Evolutionary conservation across 1,284 basidiomycete genomes (phyloP), one percentile per base, ranked within the genome.

Genomic region (Leucoagaricus sp.): DNA sequence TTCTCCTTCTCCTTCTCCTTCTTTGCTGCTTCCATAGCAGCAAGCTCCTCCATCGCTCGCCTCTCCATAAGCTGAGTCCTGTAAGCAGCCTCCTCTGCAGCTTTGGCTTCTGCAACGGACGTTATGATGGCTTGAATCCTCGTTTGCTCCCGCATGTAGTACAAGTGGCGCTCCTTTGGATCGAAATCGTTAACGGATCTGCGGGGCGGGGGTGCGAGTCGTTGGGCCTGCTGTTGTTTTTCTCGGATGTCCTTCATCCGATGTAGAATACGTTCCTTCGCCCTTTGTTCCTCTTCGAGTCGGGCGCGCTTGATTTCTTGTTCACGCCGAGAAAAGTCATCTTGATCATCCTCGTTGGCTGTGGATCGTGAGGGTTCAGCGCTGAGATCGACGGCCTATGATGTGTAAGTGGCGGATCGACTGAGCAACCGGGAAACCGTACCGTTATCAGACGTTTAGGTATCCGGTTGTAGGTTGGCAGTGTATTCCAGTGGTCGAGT

Each of bases 381-480:
- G 17, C 12, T 29, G 15, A 23, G 3, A 21, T 67, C 65, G 2
- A 53, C 61, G 23, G 65, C 62, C 63, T 68, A 17, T 40, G 29
- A 33, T 31, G 19, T 15, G 23, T 23, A n/a, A 44, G n/a, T 9
- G 17, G 21, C 19, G 40, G 5, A 7, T 23, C 28, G n/a, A 34
- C 10, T 3, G 3, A 1, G 10, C 13, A 25, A 40, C 25, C 8
- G 9, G 15, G 26, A 21, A 2, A 28, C 36, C 61, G 33, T 25
- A 77, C 83, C 55, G 66, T 77, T 69, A 80, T 82, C 46, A 78
- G 63, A 53, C 86, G 78, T 67, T 91, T 92, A 8, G 91, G 89
- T 81, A 97, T 96, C 62, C 93, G 87, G 70, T 92, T 95, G 8
- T 85, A 88, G 38, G 87, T 73, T 49, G 89, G 85, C 42, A 96